Percentiles rank a stretch among this genome's conserved stretches.
phyloP scores from a whole-genome alignment of 2,329 filamentous ascomycete species.

The Ilyonectria sp. region DNA sequence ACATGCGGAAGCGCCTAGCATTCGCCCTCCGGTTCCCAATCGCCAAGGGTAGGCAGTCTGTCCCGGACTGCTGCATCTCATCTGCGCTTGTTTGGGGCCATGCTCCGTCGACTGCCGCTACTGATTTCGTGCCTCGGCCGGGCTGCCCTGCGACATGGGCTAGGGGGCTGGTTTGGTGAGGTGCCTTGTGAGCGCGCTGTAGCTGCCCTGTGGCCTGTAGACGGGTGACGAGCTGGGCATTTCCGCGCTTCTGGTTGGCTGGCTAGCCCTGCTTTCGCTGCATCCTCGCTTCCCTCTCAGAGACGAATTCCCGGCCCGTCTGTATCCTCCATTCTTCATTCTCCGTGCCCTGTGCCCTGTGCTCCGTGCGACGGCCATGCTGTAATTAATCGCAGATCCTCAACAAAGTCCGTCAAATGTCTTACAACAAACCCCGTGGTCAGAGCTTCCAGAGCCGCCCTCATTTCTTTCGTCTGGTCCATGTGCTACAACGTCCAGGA shows the following conservation, averaged over 20 bases:
- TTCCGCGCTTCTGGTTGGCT: slow-evolving; percentile 36
- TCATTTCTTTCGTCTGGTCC: neutral
- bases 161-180: neutral
- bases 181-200: slow-evolving; percentile 2
- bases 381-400: slow-evolving; percentile 1
- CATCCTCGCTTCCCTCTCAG: slow-evolving; percentile 9
- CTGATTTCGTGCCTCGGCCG: slow-evolving; percentile 16
- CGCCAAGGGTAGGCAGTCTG: neutral
- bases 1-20: neutral
- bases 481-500: neutral
- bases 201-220: slow-evolving; percentile 14
- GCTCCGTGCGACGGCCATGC: neutral
- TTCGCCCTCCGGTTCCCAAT: neutral
- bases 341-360: neutral
- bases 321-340: neutral
- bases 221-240: slow-evolving; percentile 38
- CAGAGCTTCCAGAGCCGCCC: slow-evolving; percentile 14
- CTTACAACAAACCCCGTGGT: slow-evolving; percentile 18
- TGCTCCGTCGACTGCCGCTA: neutral
- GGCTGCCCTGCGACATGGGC: neutral
- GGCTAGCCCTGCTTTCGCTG: neutral
- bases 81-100: slow-evolving; percentile 7
- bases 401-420: slow-evolving; percentile 20
- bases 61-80: slow-evolving; percentile 23
- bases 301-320: neutral